Evolutionary conservation across 2,329 filamentous ascomycete species (phyloP).

Genomic region (Metarhizium robertsii): DNA sequence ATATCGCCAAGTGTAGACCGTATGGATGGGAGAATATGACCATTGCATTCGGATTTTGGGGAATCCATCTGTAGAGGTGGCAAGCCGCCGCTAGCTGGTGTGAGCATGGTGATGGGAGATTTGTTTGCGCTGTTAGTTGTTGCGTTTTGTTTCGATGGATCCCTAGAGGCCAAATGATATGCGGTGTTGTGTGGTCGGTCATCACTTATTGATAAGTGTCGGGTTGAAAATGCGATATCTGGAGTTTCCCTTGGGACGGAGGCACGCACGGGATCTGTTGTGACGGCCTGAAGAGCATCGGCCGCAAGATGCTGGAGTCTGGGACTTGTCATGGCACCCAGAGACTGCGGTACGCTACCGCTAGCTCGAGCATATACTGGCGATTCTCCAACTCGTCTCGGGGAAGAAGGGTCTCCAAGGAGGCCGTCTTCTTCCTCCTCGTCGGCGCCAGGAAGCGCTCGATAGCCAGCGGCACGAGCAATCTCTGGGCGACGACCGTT

Average conservation of each 20-base stretch:
- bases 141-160: conserved; percentile 1
- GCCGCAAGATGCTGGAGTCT: conserved; percentile 22
- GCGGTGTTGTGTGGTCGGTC: conserved; percentile 13
- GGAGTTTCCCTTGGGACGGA: conserved; percentile 11
- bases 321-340: conserved; percentile 7
- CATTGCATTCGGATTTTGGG: conserved; percentile 23
- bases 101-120: conserved; percentile 15
- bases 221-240: conserved; percentile 21
- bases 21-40: conserved; percentile 29
- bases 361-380: background rate
- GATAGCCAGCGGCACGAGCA: conserved; percentile 44
- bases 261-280: conserved; percentile 8
- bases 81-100: conserved; percentile 19
- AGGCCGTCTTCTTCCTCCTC: conserved; percentile 33
- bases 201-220: conserved; percentile 25
- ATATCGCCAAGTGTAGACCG: conserved; percentile 27
- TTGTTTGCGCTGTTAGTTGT: conserved; percentile 11
- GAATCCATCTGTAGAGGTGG: conserved; percentile 29
- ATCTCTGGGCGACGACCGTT: conserved; percentile 57
- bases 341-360: background rate
- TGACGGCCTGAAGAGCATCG: conserved; percentile 21
- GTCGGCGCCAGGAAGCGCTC: conserved; percentile 39
- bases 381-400: background rate
- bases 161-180: conserved; percentile 4
- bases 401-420: background rate